phyloP scores from a whole-genome alignment of 192 early-diverging fungal species.

The Coemansia reversa region DNA sequence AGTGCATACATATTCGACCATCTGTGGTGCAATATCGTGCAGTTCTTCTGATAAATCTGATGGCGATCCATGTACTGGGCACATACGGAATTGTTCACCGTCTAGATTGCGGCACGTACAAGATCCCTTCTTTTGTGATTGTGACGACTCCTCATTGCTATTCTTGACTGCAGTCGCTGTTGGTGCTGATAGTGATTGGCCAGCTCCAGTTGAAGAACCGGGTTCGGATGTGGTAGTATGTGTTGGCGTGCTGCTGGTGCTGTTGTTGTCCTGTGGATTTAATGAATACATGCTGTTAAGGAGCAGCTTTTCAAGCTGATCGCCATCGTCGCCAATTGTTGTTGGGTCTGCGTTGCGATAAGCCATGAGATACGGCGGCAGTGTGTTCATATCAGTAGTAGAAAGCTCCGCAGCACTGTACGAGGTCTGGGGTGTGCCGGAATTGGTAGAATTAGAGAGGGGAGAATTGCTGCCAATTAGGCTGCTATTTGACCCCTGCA shows the following conservation, averaged over 20 bases:
- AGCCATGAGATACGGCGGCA: conserved; percentile 47
- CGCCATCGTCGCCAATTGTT: conserved; percentile 31
- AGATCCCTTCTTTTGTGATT: background rate
- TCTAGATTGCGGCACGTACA: conserved; percentile 40
- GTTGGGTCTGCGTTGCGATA: conserved; percentile 52
- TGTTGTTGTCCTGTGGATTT: background rate
- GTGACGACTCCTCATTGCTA: background rate
- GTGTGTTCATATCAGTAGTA: conserved; percentile 1
- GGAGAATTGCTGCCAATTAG: conserved; percentile 29
- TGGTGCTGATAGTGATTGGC: background rate
- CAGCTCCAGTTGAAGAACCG: too few species aligned
- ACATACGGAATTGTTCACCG: conserved; percentile 12
- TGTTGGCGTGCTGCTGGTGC: background rate
- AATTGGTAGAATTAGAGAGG: background rate
- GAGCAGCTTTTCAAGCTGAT: conserved; percentile 48
- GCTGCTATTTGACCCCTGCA: conserved; percentile 14
- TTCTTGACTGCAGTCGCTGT: background rate
- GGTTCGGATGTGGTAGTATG: too few species aligned
- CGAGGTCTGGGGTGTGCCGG: too few species aligned
- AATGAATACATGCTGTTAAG: conserved; percentile 43
- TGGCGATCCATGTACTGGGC: conserved; percentile 50
- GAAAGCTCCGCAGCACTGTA: too few species aligned
- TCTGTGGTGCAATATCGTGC: conserved; percentile 40
- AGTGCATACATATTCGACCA: conserved; percentile 48
- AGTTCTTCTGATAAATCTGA: conserved; percentile 36